Evolutionary conservation across 495 filamentous ascomycete genomes (phyloP), one percentile per base, ranked within the genome.

Genomic region (Hypoxylon perforatum): DNA sequence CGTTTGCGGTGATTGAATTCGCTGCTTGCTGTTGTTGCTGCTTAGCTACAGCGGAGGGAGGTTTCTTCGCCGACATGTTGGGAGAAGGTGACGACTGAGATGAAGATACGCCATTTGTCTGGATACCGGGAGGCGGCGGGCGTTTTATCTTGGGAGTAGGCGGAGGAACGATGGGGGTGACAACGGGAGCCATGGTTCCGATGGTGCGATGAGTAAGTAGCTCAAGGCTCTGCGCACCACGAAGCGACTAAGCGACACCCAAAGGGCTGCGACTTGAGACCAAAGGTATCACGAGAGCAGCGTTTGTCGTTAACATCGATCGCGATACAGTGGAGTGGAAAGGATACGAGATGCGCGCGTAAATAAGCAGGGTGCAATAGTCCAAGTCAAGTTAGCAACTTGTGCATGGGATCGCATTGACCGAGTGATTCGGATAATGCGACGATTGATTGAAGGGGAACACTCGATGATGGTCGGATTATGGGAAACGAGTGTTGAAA

Each of bases 61-160:
- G 84, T 57, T 85, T 86, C 75, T 89, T 90, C 2, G 87, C 81
- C 11, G 88, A 80, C 63, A 87, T 79, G 21, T 86, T 87, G 36
- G 90, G 89, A 4, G 91, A 92, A 9, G 89, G 84, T 0, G 88
- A 90, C 1, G 86, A 82, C 23, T 84, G 83, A n/a, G 86, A 85
- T 53, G 87, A 77, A 63, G 83, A 84, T 61, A 86, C 84, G 39
- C 87, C 88, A 78, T 91, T 92, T 69, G 87, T 83, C 70, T 90
- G 88, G 49, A 87, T 81, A 42, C 87, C 85, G 49, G 89, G 88
- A 55, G 88, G 88, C 61, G 87, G 82, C 60, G 90, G 90, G 30
- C 90, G 90, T 77, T 92, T 92, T 69, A 90, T 86, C 76, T 92
- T 92, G 68, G 83, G 83, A 57, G 86, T 76, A 69, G 82, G 78